Percentiles rank a stretch among this genome's conserved stretches.
These are phyloP conservation scores for Tilletia walkeri DNA, from an alignment of 1,284 basidiomycete genomes.

Conservation along the genomic window DNA sequence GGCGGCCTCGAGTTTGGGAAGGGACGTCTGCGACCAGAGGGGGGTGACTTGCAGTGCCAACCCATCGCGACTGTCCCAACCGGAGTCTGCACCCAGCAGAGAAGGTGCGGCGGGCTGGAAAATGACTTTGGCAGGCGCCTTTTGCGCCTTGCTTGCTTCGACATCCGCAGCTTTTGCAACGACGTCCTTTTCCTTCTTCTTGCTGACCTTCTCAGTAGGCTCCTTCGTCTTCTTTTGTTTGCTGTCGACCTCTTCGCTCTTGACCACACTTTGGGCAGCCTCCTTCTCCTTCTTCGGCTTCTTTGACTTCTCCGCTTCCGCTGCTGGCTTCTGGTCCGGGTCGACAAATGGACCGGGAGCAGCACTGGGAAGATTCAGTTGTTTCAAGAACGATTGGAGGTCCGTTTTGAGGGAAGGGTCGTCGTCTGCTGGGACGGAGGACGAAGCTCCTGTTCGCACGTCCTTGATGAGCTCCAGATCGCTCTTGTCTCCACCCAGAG, in stretches of 20 bases:
- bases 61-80: neutral
- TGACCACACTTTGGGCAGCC: neutral
- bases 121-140: no score
- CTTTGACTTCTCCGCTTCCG: neutral
- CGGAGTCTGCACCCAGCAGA: neutral
- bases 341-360: neutral
- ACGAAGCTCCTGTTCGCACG: neutral
- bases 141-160: no score
- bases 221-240: neutral
- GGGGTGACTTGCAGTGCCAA: neutral
- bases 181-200: no score
- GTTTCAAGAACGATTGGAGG: neutral
- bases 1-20: neutral
- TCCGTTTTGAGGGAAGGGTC: conserved; percentile 4
- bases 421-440: neutral
- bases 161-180: no score
- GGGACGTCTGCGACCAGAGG: conserved; percentile 2
- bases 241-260: neutral
- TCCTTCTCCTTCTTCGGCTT: neutral
- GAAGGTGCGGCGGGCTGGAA: conserved; percentile 11
- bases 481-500: conserved; percentile 6
- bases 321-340: neutral
- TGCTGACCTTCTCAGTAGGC: no score
- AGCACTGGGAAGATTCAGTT: neutral
- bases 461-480: conserved; percentile 14